Conservation (phyloP, 129 eudicot species). For the Helianthus tuberosus region DNA sequence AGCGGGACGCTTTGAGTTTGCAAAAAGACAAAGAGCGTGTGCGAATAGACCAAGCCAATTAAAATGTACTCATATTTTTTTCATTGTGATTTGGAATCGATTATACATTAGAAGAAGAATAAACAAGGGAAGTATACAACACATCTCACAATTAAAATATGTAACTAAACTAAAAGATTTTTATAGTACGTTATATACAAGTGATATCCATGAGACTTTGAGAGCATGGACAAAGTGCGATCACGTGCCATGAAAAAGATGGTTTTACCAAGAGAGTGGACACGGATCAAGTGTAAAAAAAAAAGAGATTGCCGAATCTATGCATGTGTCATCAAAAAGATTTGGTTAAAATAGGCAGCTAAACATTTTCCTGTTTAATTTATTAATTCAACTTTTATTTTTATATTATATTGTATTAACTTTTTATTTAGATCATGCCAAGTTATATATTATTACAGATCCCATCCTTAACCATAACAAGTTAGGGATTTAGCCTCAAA, state of each 20-base stretch:
- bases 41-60: no score
- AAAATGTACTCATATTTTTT: no score
- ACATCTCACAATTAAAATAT: no score
- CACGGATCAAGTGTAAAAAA: conserved; percentile 2
- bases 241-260: conserved; percentile 33
- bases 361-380: not conserved
- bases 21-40: no score
- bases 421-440: not conserved
- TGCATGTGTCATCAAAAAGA: conserved; percentile 21
- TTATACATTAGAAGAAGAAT: no score
- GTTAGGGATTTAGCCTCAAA: no score
- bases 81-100: no score
- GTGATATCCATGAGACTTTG: not conserved
- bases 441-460: no score
- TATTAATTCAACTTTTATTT: not conserved
- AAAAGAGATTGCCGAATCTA: not conserved
- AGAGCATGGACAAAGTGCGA: conserved; percentile 23
- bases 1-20: no score
- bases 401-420: not conserved
- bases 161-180: no score
- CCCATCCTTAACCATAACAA: no score
- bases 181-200: not conserved
- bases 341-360: conserved; percentile 1
- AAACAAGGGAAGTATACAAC: no score
- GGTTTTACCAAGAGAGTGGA: conserved; percentile 1